phyloP scores from a whole-genome alignment of 78 protist genomes.

The Dictyostelium firmibasis region DNA sequence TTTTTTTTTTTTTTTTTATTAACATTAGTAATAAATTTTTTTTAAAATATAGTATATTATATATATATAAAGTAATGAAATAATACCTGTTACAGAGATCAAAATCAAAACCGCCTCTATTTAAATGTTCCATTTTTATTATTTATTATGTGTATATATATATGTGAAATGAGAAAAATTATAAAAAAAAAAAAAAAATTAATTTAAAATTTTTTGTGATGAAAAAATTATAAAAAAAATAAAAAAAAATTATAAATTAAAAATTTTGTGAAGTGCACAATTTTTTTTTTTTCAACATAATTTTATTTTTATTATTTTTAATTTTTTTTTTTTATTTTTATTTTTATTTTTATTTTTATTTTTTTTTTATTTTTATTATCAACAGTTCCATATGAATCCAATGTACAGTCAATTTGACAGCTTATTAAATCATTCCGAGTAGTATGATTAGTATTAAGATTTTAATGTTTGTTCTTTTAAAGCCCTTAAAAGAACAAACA shows the following conservation, averaged over 20 bases:
- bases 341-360: neutral
- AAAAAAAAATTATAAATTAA: neutral
- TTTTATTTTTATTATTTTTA: too few species aligned
- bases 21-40: too few species aligned
- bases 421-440: too few species aligned
- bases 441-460: too few species aligned
- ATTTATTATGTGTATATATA: neutral
- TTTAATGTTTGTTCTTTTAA: too few species aligned
- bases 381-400: too few species aligned
- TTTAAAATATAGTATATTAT: too few species aligned
- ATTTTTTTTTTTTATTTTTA: neutral
- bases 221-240: neutral
- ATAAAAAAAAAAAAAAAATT: neutral
- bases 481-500: too few species aligned
- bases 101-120: conserved; percentile 80
- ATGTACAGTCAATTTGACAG: too few species aligned
- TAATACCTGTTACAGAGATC: conserved; percentile 75
- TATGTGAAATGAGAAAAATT: neutral
- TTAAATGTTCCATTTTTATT: conserved; percentile 48
- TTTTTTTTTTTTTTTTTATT: too few species aligned
- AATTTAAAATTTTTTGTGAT: neutral
- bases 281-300: neutral
- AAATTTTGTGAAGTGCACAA: neutral
- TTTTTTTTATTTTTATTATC: neutral
- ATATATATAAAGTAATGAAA: neutral